phyloP scores from a whole-genome alignment of 2,329 filamentous ascomycete species.

The Thelonectria discophora region DNA sequence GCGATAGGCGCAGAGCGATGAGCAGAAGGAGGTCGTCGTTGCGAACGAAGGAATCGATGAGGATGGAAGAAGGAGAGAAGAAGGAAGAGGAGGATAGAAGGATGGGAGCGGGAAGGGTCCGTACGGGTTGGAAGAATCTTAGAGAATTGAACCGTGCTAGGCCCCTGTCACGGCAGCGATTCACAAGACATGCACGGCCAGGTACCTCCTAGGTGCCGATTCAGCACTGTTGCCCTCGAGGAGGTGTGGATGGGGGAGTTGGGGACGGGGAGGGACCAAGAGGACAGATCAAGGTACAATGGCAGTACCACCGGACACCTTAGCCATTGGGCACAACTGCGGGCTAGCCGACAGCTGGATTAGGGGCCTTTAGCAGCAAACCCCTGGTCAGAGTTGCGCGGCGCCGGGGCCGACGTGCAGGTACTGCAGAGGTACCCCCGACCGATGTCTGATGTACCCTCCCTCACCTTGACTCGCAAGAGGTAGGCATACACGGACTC shows the following conservation, averaged over 20 bases:
- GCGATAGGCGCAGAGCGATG: constrained; percentile 18
- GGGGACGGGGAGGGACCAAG: not conserved
- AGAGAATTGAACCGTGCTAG: constrained; percentile 28
- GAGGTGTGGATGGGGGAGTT: not conserved
- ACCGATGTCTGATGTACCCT: not conserved
- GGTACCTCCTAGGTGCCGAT: constrained; percentile 11
- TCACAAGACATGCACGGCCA: constrained; percentile 3
- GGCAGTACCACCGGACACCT: constrained; percentile 1
- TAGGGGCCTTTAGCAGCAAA: not conserved
- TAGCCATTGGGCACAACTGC: constrained; percentile 1
- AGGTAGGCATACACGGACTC: not conserved
- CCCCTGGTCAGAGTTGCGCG: not conserved
- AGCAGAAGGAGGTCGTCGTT: too few species aligned
- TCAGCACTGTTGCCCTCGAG: not conserved
- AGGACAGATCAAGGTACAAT: not conserved
- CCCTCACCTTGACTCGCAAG: constrained; percentile 5
- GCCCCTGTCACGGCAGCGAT: constrained; percentile 27
- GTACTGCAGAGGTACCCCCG: not conserved
- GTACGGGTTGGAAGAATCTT: constrained; percentile 23
- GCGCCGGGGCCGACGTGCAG: not conserved
- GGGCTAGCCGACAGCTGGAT: too few species aligned
- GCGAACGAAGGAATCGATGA: constrained; percentile 1
- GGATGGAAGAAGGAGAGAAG: constrained; percentile 19
- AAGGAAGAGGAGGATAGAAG: constrained; percentile 20
- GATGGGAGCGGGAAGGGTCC: constrained; percentile 19